Evolutionary conservation across 441 rosid genomes (phyloP), one percentile per base, ranked within the genome.

Genomic region (Eruca vesicaria): DNA sequence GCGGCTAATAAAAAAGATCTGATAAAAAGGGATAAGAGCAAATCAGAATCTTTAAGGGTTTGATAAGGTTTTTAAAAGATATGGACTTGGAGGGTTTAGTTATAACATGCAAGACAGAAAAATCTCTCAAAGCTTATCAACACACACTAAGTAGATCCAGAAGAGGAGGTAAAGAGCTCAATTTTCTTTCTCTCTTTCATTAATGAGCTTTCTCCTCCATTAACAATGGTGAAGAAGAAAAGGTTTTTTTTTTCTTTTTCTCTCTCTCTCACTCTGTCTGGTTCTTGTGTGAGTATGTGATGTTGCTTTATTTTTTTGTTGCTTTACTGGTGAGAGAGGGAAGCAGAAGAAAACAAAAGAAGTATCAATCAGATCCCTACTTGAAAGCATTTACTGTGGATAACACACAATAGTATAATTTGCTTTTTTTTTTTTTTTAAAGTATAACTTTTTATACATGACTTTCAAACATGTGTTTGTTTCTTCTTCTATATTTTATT

Each of bases 371-470:
- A 73, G 32, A 78, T 60, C 35, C 9, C 48, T 60, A 8, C 33
- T 41, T 60, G 59, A 71, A 66, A 72, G 80, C 81, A 72, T 78
- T 78, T 67, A 78, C 81, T 78, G 81, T 72, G 38, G 73, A 71
- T 64, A 64, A 43, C 61, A 70, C 66, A 2, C 32, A 53, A 70
- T 53, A 20, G 12, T 10, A 43, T 67, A 33, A 31, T 19, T 52
- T 48, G 1, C n/a, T n/a, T n/a, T n/a, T 2, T 36, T 48, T 72
- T 68, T 66, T 60, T 33, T 66, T 65, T 41, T 6, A 78, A 76
- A n/a, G n/a, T n/a, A n/a, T n/a, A n/a, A n/a, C n/a, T n/a, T n/a
- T n/a, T n/a, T n/a, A n/a, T n/a, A n/a, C n/a, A n/a, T n/a, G n/a
- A n/a, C n/a, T n/a, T n/a, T n/a, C n/a, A n/a, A n/a, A n/a, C n/a